Conservation (phyloP, 495 filamentous ascomycete species). For the Daldinia vernicosa region DNA sequence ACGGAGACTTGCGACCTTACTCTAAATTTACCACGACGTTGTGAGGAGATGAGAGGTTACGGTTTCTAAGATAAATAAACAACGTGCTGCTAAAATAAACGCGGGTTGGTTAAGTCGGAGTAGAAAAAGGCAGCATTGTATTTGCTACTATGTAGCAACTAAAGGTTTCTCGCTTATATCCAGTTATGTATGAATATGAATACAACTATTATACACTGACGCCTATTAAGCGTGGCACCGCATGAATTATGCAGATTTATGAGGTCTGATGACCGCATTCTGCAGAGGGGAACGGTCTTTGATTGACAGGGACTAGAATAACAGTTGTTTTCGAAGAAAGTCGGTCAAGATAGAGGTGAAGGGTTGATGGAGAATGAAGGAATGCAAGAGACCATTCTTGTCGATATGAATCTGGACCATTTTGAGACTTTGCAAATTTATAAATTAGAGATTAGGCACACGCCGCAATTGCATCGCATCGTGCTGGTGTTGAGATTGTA, state of each 20-base stretch:
- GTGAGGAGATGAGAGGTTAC: neutral
- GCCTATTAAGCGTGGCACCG: conserved; percentile 15
- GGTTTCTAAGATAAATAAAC: neutral
- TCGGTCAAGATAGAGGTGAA: conserved; percentile 34
- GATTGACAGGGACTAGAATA: conserved; percentile 36
- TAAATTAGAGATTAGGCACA: neutral
- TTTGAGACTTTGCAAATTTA: neutral
- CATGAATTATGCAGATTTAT: conserved; percentile 31
- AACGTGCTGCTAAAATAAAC: neutral
- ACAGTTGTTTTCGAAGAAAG: conserved; percentile 28
- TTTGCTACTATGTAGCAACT: neutral
- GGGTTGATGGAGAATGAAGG: neutral
- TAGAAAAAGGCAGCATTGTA: neutral
- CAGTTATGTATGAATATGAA: neutral
- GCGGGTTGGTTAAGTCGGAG: neutral
- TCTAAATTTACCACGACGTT: neutral
- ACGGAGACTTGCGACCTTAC: conserved; percentile 1
- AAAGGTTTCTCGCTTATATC: neutral
- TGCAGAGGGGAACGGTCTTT: conserved; percentile 25
- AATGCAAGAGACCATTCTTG: neutral
- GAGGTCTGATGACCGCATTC: conserved; percentile 40
- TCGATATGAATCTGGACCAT: neutral
- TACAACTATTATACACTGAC: conserved; percentile 10
- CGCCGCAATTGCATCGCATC: neutral
- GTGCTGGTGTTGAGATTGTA: neutral